These are phyloP conservation scores for Carex parvula DNA, from an alignment of 176 grass and related monocot species.

Conservation along the genomic window DNA sequence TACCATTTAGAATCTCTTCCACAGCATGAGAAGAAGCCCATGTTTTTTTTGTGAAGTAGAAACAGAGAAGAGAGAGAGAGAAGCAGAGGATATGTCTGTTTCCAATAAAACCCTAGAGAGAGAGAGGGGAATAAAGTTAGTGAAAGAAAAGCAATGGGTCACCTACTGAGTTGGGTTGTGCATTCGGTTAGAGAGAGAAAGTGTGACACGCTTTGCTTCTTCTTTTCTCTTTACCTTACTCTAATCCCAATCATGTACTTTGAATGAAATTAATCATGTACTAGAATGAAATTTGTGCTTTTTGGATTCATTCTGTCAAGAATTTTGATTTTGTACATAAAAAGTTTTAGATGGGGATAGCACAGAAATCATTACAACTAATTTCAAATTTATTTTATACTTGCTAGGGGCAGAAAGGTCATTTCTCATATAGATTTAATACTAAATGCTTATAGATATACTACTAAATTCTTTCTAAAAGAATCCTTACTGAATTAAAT, in stretches of 20 bases:
- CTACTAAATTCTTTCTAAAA: background rate
- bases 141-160: constrained; percentile 27
- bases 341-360: background rate
- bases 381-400: background rate
- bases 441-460: background rate
- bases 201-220: constrained; percentile 26
- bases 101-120: constrained; percentile 18
- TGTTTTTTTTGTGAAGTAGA: background rate
- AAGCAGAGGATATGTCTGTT: constrained; percentile 22
- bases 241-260: constrained; percentile 20
- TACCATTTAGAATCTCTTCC: constrained; percentile 17
- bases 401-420: background rate
- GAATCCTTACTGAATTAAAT: background rate
- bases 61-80: too few relatives aligned
- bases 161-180: background rate
- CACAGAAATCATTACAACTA: background rate
- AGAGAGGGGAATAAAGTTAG: constrained; percentile 18
- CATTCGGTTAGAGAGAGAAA: constrained; percentile 17
- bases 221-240: background rate
- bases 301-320: constrained; percentile 1
- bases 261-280: too few relatives aligned
- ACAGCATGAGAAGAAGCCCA: constrained; percentile 25
- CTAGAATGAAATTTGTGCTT: background rate
- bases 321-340: background rate
- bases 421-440: background rate